Base-by-base conservation (phyloP, 192 early-diverging fungal species). In the Linnemannia elongata region DNA sequence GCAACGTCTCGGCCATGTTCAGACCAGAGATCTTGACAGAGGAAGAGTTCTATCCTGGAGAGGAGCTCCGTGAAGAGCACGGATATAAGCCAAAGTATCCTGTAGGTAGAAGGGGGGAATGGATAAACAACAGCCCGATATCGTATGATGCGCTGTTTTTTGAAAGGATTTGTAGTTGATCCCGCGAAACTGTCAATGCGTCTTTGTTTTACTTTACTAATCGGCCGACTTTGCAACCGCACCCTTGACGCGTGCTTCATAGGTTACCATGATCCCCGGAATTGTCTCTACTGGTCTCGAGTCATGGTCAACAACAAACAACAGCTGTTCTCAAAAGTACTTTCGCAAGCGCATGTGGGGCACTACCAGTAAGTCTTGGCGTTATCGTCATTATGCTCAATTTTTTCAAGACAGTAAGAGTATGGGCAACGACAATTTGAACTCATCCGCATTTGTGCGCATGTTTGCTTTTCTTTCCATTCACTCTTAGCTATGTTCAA, bases 341-440 rank as follows among this genome's bases (percentile, higher is more conserved):
- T 97, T 97, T 87, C 91, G 97, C 78, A 96, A 96, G 86, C 88
- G 96, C 69, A 92, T 98, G 91, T 97, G 95, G 96, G 96, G 96
- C 35, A 94, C 94, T 35, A 90, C 93, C 36, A 95, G 90, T 92
- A 91, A 83, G 85, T 22, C 8, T 22, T 27, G 27, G 33, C 36
- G 4, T 66, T 38, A 27, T 69, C 10, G 12, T 70, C 35, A 71
- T 18, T 18, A 41, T 57, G 72, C 44, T 35, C 20, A 22, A 18
- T 44, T 47, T 44, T 24, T n/a, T 49, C 27, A 66, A 33, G 24
- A 27, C 27, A 66, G 27, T 30, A 27, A 2, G 60, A 33, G 12
- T 0, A 66, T 35, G 12, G 60, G n/a, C 3, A 33, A 66, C 3
- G n/a, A 30, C 60, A 66, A 66, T 4, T 36, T 74, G 7, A 22